Base-by-base conservation (phyloP, 2,329 filamentous ascomycete genomes). In the Pestalotiopsis sp. region DNA sequence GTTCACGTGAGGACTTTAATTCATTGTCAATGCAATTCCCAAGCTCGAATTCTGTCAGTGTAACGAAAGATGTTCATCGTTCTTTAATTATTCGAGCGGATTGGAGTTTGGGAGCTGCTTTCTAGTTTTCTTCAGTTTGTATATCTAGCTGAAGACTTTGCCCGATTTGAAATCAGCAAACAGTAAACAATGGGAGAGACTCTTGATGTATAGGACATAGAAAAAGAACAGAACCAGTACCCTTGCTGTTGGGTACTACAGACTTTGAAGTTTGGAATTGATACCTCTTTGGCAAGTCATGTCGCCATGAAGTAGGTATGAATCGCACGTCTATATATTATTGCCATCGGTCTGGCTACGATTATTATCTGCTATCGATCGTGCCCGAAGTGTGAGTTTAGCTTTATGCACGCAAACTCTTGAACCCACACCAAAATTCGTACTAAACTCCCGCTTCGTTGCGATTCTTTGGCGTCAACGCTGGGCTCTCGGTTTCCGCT, bases 341-440 rank as follows among this genome's bases (percentile, higher is more conserved):
- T 9, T 52, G 20, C 11, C 45, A 52, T 52, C 3, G 45, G 2
- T 23, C 3, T 52, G 45, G 45, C 45, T n/a, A 52, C 45, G 45
- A 52, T n/a, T 9, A 52, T n/a, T 9, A 23, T 52, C 45, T 52
- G 20, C 45, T 59, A 31, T 14, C 59, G 6, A 62, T 62, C 12
- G 31, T 36, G 31, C 6, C 14, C 27, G 59, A 14, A 31, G n/a
- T 20, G n/a, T 20, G 13, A 40, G 59, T n/a, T 38, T 62, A 62
- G 59, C 57, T 59, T 62, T 31, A 36, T 62, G 59, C 59, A 62
- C 17, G n/a, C 9, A 40, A 62, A 62, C 27, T 62, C 36, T 36
- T 7, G 31, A 62, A 36, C 59, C 59, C 59, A 40, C 59, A 62
- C 59, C 59, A 62, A 62, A 62, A 62, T 62, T 62, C 38, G 25